Conservation (phyloP, 805 yeast species). For the Saccharomycopsis amapae region DNA sequence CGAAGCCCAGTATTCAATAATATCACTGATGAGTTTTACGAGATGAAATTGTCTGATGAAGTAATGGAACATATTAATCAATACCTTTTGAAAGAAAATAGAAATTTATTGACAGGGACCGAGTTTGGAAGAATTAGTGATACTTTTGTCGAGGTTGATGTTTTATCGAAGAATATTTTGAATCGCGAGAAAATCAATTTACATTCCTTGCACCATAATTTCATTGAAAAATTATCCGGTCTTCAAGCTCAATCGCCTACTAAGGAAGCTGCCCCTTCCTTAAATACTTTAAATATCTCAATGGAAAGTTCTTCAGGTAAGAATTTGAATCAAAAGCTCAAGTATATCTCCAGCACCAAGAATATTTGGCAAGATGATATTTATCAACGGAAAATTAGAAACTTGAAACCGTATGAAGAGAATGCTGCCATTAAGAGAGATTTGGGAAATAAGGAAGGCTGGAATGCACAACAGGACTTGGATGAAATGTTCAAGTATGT, state of each 20-base stretch:
- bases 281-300: too few relatives aligned
- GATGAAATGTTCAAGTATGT: constrained; percentile 20
- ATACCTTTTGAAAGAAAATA: neutral
- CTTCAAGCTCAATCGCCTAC: neutral
- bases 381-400: constrained; percentile 40
- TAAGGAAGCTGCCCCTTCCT: too few relatives aligned
- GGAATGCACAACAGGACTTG: constrained; percentile 40
- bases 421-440: constrained; percentile 27
- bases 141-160: constrained; percentile 65
- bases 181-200: constrained; percentile 31
- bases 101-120: constrained; percentile 20
- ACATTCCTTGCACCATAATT: constrained; percentile 41
- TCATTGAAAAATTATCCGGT: constrained; percentile 34
- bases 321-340: constrained; percentile 21
- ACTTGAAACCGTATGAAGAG: constrained; percentile 29
- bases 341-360: constrained; percentile 40
- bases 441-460: constrained; percentile 23
- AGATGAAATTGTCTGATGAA: constrained; percentile 20
- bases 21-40: constrained; percentile 12
- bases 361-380: constrained; percentile 54
- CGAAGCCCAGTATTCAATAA: constrained; percentile 44
- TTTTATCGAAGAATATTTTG: constrained; percentile 48
- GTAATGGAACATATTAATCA: constrained; percentile 19
- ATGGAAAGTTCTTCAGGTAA: neutral
- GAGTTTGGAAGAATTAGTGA: constrained; percentile 47